These are phyloP conservation scores for Scedosporium boydii DNA, from an alignment of 2,329 filamentous ascomycete species.

Conservation along the genomic window DNA sequence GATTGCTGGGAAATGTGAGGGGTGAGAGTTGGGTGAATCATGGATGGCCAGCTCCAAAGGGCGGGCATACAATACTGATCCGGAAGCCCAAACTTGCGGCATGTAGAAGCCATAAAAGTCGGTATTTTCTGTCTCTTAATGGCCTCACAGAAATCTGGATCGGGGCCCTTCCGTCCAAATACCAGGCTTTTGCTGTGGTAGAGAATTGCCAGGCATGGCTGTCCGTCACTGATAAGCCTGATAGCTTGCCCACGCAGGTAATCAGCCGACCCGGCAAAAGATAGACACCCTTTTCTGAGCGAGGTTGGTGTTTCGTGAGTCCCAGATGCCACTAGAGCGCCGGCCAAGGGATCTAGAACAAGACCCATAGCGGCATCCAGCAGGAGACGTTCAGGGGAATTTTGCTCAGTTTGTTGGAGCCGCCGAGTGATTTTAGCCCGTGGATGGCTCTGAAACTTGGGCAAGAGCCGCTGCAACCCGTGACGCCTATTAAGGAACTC, in stretches of 20 bases:
- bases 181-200: neutral
- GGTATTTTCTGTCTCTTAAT: neutral
- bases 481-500: neutral
- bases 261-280: neutral
- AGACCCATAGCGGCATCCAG: neutral
- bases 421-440: neutral
- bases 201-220: neutral
- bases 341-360: neutral
- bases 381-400: neutral
- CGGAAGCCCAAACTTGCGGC: neutral
- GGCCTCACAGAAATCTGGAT: neutral
- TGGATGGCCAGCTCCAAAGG: neutral
- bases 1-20: neutral
- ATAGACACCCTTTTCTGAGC: neutral
- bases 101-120: neutral
- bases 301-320: neutral
- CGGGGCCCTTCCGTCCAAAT: neutral
- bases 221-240: neutral
- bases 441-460: neutral
- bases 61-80: neutral
- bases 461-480: neutral
- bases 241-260: neutral
- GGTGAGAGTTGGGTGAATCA: neutral
- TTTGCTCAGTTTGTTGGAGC: neutral
- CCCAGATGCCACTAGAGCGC: neutral